Evolutionary conservation across 768 basidiomycete species (phyloP), one percentile per base, ranked within the genome.

Genomic region (Psilocybe cyanescens): DNA sequence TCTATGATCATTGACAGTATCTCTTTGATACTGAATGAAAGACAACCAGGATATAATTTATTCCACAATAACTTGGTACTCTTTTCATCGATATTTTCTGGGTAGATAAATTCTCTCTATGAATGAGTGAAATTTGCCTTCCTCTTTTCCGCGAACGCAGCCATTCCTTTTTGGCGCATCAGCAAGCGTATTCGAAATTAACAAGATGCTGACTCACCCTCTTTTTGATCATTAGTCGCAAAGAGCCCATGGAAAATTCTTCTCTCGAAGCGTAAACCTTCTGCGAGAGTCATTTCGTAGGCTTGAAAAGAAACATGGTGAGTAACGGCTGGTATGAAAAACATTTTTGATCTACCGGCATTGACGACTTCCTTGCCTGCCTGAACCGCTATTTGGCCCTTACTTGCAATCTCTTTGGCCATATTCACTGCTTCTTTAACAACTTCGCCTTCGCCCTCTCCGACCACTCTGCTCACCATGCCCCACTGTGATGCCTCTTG

Each of bases 341-440:
- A 54, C 17, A 37, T 60, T 47, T 24, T 47, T 8, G 30, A 72
- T 77, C 29, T 63, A 92, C 92, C 88, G 48, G 88, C 91, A 74
- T 97, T 97, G 66, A 99, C 93, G 3, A 91, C 93, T 75, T 99
- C 97, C 78, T 99, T 99, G 35, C 81, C 88, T 31, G 95, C 94
- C 72, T 91, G 87, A 14, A 93, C 89, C 24, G 93, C 89, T 55
- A 99, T 76, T 61, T 83, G 85, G 29, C 95, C 88, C 78, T 95
- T 96, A 72, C 83, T 83, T 16, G 92, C 90, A 61, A 99, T 95
- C 45, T 78, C 80, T 59, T 81, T 84, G 0, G 89, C 97, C 70
- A 97, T 82, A 60, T 83, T 82, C 56, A 99, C 77, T 1, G 97
- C 97, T 73, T 96, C 94, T 33, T 90, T 85, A 14, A 97, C 89